phyloP scores from a whole-genome alignment of 495 filamentous ascomycete species.

The Aspergillus baeticus region DNA sequence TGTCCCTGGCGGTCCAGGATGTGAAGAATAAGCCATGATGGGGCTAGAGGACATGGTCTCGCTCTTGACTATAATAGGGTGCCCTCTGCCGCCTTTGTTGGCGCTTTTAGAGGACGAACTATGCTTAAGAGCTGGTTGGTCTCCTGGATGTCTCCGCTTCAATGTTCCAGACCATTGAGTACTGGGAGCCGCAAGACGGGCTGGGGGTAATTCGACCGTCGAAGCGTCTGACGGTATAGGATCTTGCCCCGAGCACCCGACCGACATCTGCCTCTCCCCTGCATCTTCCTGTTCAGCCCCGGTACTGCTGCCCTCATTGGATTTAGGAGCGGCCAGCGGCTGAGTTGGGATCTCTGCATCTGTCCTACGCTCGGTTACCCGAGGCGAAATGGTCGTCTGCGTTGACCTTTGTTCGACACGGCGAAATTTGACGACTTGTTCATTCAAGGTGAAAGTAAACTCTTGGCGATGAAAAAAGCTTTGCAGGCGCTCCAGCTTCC shows the following conservation, averaged over 20 bases:
- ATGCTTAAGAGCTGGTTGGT: conserved; percentile 2
- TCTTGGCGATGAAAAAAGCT: conserved; percentile 28
- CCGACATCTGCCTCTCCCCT: not conserved
- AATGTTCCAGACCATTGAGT: conserved; percentile 29
- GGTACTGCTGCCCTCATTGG: not conserved
- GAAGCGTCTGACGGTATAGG: conserved; percentile 20
- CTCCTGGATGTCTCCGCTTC: conserved; percentile 23
- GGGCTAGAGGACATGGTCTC: conserved; percentile 35
- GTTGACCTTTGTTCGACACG: conserved; percentile 13
- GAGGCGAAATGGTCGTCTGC: not conserved
- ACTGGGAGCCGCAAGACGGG: conserved; percentile 33
- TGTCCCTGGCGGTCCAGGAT: conserved; percentile 37
- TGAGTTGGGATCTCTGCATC: not conserved
- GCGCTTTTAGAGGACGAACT: not conserved
- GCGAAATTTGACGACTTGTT: conserved; percentile 25
- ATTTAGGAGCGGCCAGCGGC: not conserved
- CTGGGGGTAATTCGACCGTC: not conserved
- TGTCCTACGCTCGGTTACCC: not conserved
- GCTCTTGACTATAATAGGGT: conserved; percentile 29
- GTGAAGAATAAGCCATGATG: conserved; percentile 28
- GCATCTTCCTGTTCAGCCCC: not conserved
- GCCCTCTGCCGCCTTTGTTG: conserved; percentile 6
- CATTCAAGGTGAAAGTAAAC: conserved; percentile 30
- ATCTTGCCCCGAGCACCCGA: conserved; percentile 2
- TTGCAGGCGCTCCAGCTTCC: conserved; percentile 35